Evolutionary conservation across 164 flowering plant genomes (phyloP), one percentile per base, ranked within the genome.

Genomic region (Euptelea pleiosperma): DNA sequence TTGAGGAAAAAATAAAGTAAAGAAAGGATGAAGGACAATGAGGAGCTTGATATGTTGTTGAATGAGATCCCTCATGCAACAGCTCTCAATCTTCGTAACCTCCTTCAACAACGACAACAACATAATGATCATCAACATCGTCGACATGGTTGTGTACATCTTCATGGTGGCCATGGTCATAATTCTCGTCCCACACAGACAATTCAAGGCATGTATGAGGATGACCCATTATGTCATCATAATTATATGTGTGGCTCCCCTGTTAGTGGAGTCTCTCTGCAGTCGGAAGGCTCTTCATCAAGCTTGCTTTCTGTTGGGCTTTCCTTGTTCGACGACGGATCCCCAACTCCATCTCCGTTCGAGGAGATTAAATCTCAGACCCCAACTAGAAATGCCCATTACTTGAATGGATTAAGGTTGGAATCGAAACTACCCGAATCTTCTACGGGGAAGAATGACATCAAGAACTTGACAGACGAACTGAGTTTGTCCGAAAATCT

Each of bases 271-370:
- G 57, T 66, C 50, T 65, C 80, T 39, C 29, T 66, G 30, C 69
- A 53, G 30, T 73, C 74, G 2, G 71, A 63, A 36, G 63, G 55
- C 45, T 76, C 82, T 61, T 66, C 80, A 15, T 64, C 80, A 18
- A 75, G 76, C 44, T 73, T 65, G 22, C 56, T 66, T 49, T 72
- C 77, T 24, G 64, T 67, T 57, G 75, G 76, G 60, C 52, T 70
- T 43, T 63, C 57, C 15, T 66, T 56, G 2, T 64, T 56, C 3
- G 61, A 73, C 36, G 75, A 58, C 24, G 73, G 74, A 43, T 64
- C 74, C 15, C 63, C 65, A 3, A 26, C 56, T 45, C 53, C 60
- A 6, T 49, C 66, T 41, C 59, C 57, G 5, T 40, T 56, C 31
- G 69, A 64, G 45, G 68, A 75, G 28, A 50, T 28, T 25, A 50